A percentile compares a stretch with the other conserved stretches of the same genome.
These are phyloP conservation scores for Akanthomyces uredinophilus DNA, from an alignment of 2,329 filamentous ascomycete species.

Conservation along the genomic window DNA sequence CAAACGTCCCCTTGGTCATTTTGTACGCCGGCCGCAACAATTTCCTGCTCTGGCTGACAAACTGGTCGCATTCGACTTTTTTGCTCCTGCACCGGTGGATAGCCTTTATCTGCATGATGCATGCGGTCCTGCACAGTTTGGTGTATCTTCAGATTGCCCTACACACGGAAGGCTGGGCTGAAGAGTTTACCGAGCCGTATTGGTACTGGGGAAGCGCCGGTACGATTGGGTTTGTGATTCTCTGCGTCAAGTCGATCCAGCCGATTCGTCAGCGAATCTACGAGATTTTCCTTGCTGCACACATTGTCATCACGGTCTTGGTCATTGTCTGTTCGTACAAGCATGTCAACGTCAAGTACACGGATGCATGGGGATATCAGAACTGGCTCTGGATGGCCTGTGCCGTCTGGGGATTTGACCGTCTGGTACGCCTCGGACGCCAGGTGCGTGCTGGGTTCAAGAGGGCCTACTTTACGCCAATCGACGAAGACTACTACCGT, in stretches of 20 bases:
- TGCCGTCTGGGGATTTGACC: conserved; percentile 27
- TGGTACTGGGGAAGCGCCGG: conserved; percentile 42
- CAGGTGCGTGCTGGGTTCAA: conserved; percentile 21
- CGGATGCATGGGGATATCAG: conserved; percentile 38
- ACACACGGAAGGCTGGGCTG: conserved; percentile 23
- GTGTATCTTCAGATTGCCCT: conserved; percentile 33
- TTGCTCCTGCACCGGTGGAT: conserved; percentile 44
- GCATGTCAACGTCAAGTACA: conserved; percentile 34
- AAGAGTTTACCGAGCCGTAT: conserved; percentile 27
- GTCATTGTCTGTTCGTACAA: conserved; percentile 38
- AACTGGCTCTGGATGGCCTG: conserved; percentile 26
- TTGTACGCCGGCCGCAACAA: conserved; percentile 44
- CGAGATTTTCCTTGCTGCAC: conserved; percentile 40
- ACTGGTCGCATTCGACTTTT: conserved; percentile 42
- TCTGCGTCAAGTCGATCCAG: conserved; percentile 30
- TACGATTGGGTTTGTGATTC: conserved; percentile 28
- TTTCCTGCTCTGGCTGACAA: conserved; percentile 41
- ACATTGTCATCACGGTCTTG: conserved; percentile 37
- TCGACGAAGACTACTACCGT: conserved; percentile 27
- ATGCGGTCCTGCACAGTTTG: conserved; percentile 43
- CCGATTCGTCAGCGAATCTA: conserved; percentile 34
- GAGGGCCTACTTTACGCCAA: conserved; percentile 23
- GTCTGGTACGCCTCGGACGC: conserved; percentile 21
- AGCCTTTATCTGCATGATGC: conserved; percentile 38
- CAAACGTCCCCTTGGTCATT: conserved; percentile 36